phyloP scores from a whole-genome alignment of 805 yeast genomes.

The Candida morakotiae region DNA sequence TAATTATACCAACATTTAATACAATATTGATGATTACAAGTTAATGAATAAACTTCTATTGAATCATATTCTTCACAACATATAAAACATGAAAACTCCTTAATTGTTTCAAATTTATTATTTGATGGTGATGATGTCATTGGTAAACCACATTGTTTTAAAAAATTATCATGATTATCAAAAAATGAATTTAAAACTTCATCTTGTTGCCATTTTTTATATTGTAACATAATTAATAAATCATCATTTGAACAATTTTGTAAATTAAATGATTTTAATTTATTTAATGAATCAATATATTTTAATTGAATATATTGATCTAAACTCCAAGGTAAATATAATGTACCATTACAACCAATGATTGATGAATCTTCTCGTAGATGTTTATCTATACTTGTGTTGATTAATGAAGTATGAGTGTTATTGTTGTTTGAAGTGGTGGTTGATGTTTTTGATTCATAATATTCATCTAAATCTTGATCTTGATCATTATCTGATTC shows the following conservation, averaged over 20 bases:
- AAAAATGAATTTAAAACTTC: slow-evolving; percentile 34
- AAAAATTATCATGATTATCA: slow-evolving; percentile 24
- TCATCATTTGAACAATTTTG: slow-evolving; percentile 28
- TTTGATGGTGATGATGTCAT: slow-evolving; percentile 1
- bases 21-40: slow-evolving; percentile 75
- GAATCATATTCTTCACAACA: slow-evolving; percentile 58
- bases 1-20: slow-evolving; percentile 63
- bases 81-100: slow-evolving; percentile 50
- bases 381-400: too few relatives aligned
- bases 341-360: slow-evolving; percentile 5
- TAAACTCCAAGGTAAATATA: slow-evolving; percentile 25
- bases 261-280: slow-evolving; percentile 19
- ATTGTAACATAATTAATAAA: slow-evolving; percentile 30
- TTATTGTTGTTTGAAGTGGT: too few relatives aligned
- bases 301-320: slow-evolving; percentile 20
- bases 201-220: slow-evolving; percentile 36
- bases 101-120: slow-evolving; percentile 10
- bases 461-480: slow-evolving; percentile 2
- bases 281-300: slow-evolving; percentile 19
- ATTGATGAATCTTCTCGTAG: slow-evolving; percentile 3
- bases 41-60: slow-evolving; percentile 42
- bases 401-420: too few relatives aligned
- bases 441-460: not conserved
- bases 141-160: slow-evolving; percentile 25
- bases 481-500: slow-evolving; percentile 13